These are phyloP conservation scores for Sordariomycetes sp. DNA, from an alignment of 2,329 filamentous ascomycete species.

Conservation along the genomic window DNA sequence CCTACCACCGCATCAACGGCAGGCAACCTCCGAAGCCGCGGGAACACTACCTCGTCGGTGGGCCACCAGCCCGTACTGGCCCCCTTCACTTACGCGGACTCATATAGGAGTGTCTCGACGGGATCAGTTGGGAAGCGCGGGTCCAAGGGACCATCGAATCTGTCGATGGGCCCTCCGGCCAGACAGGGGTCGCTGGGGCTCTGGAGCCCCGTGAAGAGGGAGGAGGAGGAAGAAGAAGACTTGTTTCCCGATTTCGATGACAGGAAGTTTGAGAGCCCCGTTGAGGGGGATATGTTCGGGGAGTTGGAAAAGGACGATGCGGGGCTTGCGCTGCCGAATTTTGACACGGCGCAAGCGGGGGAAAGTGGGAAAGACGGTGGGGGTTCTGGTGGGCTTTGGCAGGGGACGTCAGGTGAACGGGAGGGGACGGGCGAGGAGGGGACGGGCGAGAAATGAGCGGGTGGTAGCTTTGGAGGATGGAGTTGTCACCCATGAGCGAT, in stretches of 20 bases:
- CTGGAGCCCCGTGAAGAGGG: slow-evolving; percentile 34
- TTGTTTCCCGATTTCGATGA: slow-evolving; percentile 42
- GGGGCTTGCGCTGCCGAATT: not conserved
- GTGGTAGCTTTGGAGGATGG: no score
- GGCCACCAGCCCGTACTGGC: slow-evolving; percentile 16
- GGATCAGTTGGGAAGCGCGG: slow-evolving; percentile 17
- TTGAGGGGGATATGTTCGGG: not conserved
- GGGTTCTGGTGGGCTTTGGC: no score
- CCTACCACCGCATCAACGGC: slow-evolving; percentile 15
- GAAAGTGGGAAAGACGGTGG: not conserved
- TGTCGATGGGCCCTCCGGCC: slow-evolving; percentile 18
- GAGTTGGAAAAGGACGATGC: not conserved
- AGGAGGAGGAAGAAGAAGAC: slow-evolving; percentile 39
- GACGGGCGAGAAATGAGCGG: no score
- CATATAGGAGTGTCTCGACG: slow-evolving; percentile 30
- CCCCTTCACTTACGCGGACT: slow-evolving; percentile 26
- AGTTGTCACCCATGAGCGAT: no score
- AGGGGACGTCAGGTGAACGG: no score
- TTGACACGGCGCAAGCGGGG: not conserved
- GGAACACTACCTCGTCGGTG: slow-evolving; percentile 5
- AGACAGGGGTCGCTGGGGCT: slow-evolving; percentile 31
- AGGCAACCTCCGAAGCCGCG: slow-evolving; percentile 6
- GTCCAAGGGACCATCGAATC: slow-evolving; percentile 2
- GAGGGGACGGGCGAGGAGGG: no score
- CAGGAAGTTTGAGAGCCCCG: slow-evolving; percentile 10